A percentile compares a stretch with the other conserved stretches of the same genome.
These are phyloP conservation scores for Collybiopsis confluens DNA, from an alignment of 768 basidiomycete genomes.

Conservation along the genomic window DNA sequence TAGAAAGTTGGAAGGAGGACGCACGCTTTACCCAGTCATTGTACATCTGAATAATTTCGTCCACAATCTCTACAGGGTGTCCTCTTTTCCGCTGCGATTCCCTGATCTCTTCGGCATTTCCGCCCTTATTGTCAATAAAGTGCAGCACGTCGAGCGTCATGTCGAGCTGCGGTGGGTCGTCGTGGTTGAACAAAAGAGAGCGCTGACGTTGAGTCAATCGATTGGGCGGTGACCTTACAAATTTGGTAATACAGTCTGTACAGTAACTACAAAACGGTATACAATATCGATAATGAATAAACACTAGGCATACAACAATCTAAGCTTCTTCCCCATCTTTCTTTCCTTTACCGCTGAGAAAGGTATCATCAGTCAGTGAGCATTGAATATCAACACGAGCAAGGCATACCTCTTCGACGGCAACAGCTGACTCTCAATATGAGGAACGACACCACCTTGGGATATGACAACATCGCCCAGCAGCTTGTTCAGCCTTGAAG, in stretches of 20 bases:
- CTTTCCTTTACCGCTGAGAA: neutral
- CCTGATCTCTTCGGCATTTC: constrained; percentile 84
- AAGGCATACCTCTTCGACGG: constrained; percentile 23
- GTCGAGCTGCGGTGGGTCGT: neutral
- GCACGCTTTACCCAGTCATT: constrained; percentile 90
- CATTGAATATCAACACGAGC: constrained; percentile 2
- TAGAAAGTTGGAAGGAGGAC: constrained; percentile 26
- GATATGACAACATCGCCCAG: constrained; percentile 66
- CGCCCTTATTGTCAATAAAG: constrained; percentile 87
- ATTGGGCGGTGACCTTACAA: too few relatives aligned
- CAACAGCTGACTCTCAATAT: constrained; percentile 35
- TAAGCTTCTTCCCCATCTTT: too few relatives aligned
- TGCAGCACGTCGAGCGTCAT: constrained; percentile 78
- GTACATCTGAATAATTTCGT: constrained; percentile 92
- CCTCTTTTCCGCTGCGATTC: constrained; percentile 92
- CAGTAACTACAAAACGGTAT: neutral
- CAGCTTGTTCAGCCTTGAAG: constrained; percentile 32
- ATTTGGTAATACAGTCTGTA: neutral
- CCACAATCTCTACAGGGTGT: constrained; percentile 85
- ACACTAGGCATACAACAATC: neutral
- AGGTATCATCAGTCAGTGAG: neutral
- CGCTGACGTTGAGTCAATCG: neutral
- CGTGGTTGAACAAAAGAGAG: neutral
- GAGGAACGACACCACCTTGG: constrained; percentile 61
- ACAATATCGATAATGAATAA: neutral